Base-by-base conservation (phyloP, 2,329 filamentous ascomycete species). In the Gremmenia infestans region DNA sequence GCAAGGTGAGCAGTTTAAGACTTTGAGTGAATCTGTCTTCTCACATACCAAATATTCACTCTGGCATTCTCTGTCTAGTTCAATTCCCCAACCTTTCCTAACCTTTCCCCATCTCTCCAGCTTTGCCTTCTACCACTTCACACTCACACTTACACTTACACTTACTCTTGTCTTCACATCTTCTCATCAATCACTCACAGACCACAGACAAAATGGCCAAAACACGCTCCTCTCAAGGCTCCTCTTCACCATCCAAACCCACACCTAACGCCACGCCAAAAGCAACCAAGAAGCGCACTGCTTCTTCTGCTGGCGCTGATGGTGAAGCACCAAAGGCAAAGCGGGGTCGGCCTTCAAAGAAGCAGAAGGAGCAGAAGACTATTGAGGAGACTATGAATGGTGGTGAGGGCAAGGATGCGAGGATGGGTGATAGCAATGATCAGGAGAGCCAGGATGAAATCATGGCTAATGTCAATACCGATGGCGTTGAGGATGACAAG, bases 341-440 rank as follows among this genome's bases (percentile, higher is more conserved):
- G 59, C 71, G 72, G 42, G 73, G 71, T 43, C 74, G 58, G 15
- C 51, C 55, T 36, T 14, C 53, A 23, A 58, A 58, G 37, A 37
- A 59, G 15, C 56, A 56, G 37, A 37, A 59, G 15, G 61, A 66
- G 39, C 67, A 69, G 46, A 65, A 68, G 57, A 66, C 65, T 4
- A 58, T 67, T 47, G 67, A 69, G 54, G 65, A 68, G 50, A 54
- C 54, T 12, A 60, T 54, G 25, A 51, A 53, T 25, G 39, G 35
- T 42, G 45, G 43, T 23, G 37, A 50, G 9, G 28, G 46, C 3
- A 42, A 42, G 23, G 22, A 35, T 14, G 35, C 15, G 1, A 5
- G 5, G 6, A n/a, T 22, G 19, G 4, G 19, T 39, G 22, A 35
- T 19, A 9, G 22, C 1, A 9, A 7, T 15, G 50, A 22, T 4